Evolutionary conservation across 495 filamentous ascomycete species (phyloP).

Genomic region (Penicillium tannophilum): DNA sequence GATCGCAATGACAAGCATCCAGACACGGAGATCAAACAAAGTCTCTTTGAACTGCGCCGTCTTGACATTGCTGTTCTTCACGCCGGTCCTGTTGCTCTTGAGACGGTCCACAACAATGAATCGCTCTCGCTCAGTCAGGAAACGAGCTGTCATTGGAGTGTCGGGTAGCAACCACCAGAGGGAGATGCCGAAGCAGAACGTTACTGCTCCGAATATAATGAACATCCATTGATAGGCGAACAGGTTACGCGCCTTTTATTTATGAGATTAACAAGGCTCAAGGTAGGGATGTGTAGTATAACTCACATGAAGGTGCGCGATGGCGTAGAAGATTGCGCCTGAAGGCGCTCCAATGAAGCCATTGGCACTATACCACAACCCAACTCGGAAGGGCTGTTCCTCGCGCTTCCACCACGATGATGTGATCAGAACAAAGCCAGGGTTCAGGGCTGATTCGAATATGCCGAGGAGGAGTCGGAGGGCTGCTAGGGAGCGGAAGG

Average conservation of each 20-base stretch:
- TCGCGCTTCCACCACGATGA: constrained; percentile 12
- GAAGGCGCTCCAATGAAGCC: constrained; percentile 3
- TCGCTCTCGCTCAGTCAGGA: constrained; percentile 36
- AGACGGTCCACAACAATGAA: constrained; percentile 43
- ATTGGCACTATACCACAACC: constrained; percentile 16
- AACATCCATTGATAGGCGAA: constrained; percentile 10
- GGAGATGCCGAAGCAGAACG: constrained; percentile 2
- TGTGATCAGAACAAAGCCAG: constrained; percentile 8
- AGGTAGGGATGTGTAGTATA: background rate
- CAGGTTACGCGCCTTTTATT: background rate
- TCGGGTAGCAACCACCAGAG: constrained; percentile 38
- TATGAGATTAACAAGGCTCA: background rate
- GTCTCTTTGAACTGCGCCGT: constrained; percentile 29
- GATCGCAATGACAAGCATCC: constrained; percentile 27
- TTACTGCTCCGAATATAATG: constrained; percentile 3
- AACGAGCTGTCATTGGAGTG: constrained; percentile 41
- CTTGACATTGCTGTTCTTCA: constrained; percentile 45
- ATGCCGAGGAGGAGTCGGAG: constrained; percentile 7
- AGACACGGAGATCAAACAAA: constrained; percentile 29
- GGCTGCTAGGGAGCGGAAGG: background rate
- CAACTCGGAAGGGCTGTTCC: constrained; percentile 12
- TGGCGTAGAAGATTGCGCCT: constrained; percentile 7
- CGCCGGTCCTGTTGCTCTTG: constrained; percentile 55
- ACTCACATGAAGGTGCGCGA: constrained; percentile 3
- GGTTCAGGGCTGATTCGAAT: constrained; percentile 5